These are phyloP conservation scores for Closterium sp. DNA, from an alignment of 139 green algal genomes.

Conservation along the genomic window DNA sequence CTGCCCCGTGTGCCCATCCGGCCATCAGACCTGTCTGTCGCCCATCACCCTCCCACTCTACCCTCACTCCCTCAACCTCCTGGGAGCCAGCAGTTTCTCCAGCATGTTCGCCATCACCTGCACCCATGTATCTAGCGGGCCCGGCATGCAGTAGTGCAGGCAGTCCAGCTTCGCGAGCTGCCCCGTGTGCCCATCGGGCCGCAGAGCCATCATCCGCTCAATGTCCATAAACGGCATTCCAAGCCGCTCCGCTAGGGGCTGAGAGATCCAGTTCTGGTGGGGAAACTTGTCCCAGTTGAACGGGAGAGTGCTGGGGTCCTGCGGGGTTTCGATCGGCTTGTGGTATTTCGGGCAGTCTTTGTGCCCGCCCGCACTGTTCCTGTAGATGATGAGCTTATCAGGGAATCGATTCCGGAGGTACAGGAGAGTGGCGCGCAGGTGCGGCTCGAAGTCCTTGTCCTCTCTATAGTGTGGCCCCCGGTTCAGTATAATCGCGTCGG, in stretches of 20 bases:
- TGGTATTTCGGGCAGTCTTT: neutral
- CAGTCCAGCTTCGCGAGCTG: neutral
- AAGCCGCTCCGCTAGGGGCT: neutral
- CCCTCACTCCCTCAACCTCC: neutral
- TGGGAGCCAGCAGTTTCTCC: neutral
- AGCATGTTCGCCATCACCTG: constrained; percentile 1
- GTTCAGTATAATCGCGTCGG: neutral
- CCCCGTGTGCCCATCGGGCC: neutral
- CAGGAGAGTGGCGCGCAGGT: neutral
- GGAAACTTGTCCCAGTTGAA: neutral
- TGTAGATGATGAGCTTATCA: neutral
- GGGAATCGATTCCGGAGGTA: neutral
- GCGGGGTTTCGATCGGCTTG: neutral
- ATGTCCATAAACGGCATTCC: neutral
- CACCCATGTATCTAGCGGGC: constrained; percentile 1
- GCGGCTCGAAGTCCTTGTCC: neutral
- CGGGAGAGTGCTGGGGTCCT: neutral
- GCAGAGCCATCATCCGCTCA: neutral
- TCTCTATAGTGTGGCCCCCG: neutral
- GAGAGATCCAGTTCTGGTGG: neutral
- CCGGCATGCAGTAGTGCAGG: constrained; percentile 29
- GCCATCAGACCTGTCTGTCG: too few species aligned
- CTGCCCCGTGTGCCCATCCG: neutral
- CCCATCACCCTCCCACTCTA: neutral
- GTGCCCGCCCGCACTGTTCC: neutral